phyloP scores from a whole-genome alignment of 2,329 filamentous ascomycete genomes.

The Aspergillus phoenicis region DNA sequence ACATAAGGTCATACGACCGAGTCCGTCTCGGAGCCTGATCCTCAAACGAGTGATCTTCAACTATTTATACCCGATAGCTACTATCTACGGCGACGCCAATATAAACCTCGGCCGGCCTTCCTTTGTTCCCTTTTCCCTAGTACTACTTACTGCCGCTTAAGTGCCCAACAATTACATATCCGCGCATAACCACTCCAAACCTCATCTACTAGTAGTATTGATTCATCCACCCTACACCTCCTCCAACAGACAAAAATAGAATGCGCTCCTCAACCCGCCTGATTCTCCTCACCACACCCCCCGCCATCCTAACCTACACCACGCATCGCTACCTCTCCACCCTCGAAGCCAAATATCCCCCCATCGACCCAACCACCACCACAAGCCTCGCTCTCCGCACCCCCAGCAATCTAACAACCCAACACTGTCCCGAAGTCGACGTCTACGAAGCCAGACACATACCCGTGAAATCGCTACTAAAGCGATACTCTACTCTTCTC shows the following conservation, averaged over 20 bases:
- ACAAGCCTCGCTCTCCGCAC: conserved; percentile 25
- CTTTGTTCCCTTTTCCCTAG: background rate
- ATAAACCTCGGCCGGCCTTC: too few species aligned
- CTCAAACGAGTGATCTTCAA: too few species aligned
- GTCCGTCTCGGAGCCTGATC: too few species aligned
- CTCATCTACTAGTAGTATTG: too few species aligned
- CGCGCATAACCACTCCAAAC: background rate
- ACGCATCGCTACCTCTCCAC: conserved; percentile 24
- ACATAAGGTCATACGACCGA: too few species aligned
- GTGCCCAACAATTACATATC: background rate
- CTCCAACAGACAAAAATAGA: background rate
- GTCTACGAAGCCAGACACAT: conserved; percentile 27
- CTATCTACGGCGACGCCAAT: too few species aligned
- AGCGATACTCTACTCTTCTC: background rate
- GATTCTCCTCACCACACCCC: conserved; percentile 18
- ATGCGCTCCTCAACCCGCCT: conserved; percentile 1
- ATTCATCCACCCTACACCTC: background rate
- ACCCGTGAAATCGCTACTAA: conserved; percentile 19
- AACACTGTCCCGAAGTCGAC: conserved; percentile 29
- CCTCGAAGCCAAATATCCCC: conserved; percentile 33
- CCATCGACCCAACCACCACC: conserved; percentile 16
- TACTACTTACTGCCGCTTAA: background rate
- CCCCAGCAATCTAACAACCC: conserved; percentile 18
- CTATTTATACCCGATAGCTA: too few species aligned
- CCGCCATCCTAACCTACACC: conserved; percentile 21